These are phyloP conservation scores for Eudorina sp. DNA, from an alignment of 139 green algal genomes.

Conservation along the genomic window DNA sequence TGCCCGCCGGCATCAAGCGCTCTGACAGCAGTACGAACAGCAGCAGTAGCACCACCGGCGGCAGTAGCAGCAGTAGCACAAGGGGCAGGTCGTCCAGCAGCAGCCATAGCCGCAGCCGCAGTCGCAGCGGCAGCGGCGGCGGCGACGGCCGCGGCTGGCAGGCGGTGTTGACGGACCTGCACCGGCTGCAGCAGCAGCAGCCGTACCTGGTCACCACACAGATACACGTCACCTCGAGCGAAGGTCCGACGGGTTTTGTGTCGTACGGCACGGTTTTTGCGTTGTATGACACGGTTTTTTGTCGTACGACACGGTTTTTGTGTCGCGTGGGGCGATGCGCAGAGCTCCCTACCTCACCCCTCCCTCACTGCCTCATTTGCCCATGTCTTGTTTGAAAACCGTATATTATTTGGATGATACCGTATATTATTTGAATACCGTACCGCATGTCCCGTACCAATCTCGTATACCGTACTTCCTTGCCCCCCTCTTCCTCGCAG, in stretches of 20 bases:
- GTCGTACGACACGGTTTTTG: too few species aligned
- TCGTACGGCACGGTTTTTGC: too few species aligned
- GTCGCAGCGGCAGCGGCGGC: neutral
- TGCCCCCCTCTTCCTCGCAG: neutral
- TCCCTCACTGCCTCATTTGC: too few species aligned
- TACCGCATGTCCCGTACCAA: too few species aligned
- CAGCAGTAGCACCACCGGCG: neutral
- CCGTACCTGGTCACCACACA: neutral
- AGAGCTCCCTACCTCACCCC: too few species aligned
- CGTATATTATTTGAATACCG: too few species aligned
- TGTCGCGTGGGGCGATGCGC: too few species aligned
- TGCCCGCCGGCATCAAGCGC: neutral
- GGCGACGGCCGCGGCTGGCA: neutral
- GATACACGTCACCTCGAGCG: constrained; percentile 24
- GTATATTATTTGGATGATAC: too few species aligned
- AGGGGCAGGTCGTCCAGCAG: neutral
- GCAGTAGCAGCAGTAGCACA: neutral
- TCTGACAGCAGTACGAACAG: constrained; percentile 18
- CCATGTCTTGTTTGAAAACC: too few species aligned
- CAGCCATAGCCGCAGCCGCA: neutral
- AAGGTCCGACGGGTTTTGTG: constrained; percentile 16
- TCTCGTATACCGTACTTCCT: too few species aligned
- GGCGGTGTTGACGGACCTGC: neutral
- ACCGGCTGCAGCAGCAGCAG: constrained; percentile 4
- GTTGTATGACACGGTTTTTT: too few species aligned